These are phyloP conservation scores for Penicillium herquei DNA, from an alignment of 495 filamentous ascomycete species.

Conservation along the genomic window DNA sequence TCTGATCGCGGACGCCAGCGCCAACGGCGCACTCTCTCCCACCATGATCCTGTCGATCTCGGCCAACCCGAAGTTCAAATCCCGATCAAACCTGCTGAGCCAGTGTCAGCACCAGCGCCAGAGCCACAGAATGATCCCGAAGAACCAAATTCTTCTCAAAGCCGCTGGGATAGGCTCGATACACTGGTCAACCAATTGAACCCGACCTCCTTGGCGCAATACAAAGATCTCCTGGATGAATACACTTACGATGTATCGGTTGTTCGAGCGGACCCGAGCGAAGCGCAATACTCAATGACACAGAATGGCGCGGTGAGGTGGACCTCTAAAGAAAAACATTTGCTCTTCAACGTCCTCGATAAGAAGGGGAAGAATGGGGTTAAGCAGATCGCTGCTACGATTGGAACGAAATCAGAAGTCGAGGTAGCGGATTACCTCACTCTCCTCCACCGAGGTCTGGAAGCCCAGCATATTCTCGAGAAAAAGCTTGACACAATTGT, in stretches of 20 bases:
- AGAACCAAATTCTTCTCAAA: neutral
- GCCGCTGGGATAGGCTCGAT: conserved; percentile 6
- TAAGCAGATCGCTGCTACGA: conserved; percentile 55
- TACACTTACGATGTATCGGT: conserved; percentile 41
- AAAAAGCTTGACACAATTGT: conserved; percentile 22
- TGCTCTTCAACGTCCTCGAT: conserved; percentile 63
- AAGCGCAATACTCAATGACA: conserved; percentile 28
- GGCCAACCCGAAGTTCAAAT: neutral
- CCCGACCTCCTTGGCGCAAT: conserved; percentile 29
- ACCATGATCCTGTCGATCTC: neutral
- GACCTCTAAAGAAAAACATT: conserved; percentile 65
- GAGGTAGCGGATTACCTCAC: conserved; percentile 70
- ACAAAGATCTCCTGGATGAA: conserved; percentile 59
- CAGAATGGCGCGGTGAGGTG: conserved; percentile 70
- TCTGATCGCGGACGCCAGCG: neutral
- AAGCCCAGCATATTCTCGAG: conserved; percentile 30
- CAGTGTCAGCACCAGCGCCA: too few relatives aligned
- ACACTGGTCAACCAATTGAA: conserved; percentile 5
- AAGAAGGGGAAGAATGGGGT: conserved; percentile 61
- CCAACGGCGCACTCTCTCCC: conserved; percentile 11
- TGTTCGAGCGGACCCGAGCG: conserved; percentile 3
- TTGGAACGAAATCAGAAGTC: conserved; percentile 69
- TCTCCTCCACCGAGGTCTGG: conserved; percentile 53
- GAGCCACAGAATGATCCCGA: too few relatives aligned
- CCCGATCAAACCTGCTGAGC: too few relatives aligned